These are phyloP conservation scores for Daedalea quercina DNA, from an alignment of 768 basidiomycete species.

Conservation along the genomic window DNA sequence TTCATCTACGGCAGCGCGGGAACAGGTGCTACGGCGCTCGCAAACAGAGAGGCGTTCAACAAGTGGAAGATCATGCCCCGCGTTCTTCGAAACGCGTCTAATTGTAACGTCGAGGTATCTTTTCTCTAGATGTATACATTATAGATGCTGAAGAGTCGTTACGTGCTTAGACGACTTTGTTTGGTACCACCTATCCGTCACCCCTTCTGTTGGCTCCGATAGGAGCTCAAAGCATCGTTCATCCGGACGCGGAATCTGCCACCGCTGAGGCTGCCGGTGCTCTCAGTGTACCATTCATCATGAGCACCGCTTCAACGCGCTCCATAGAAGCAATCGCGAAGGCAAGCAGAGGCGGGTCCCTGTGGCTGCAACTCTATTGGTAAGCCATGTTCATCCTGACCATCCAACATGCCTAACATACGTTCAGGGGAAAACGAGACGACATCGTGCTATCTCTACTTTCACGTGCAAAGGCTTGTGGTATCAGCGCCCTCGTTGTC, in stretches of 20 bases:
- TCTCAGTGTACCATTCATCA: slow-evolving; percentile 59
- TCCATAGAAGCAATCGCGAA: slow-evolving; percentile 73
- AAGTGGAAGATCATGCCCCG: slow-evolving; percentile 72
- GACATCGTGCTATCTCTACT: slow-evolving; percentile 62
- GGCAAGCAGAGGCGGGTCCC: slow-evolving; percentile 57
- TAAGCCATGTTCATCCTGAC: slow-evolving; percentile 22
- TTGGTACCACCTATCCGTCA: slow-evolving; percentile 54
- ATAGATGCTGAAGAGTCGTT: background rate
- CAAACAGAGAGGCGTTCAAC: slow-evolving; percentile 58
- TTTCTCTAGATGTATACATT: background rate
- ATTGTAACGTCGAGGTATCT: slow-evolving; percentile 54
- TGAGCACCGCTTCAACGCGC: slow-evolving; percentile 69
- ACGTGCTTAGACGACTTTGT: slow-evolving; percentile 50
- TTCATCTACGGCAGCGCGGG: slow-evolving; percentile 79
- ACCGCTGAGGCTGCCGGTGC: slow-evolving; percentile 57
- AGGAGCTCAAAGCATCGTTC: slow-evolving; percentile 72
- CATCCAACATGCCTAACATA: background rate
- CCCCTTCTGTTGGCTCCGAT: slow-evolving; percentile 69
- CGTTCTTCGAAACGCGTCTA: slow-evolving; percentile 62
- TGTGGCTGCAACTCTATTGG: slow-evolving; percentile 86
- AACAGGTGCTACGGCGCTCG: slow-evolving; percentile 53
- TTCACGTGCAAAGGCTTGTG: slow-evolving; percentile 54
- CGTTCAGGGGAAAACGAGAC: slow-evolving; percentile 14
- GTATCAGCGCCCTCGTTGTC: slow-evolving; percentile 65
- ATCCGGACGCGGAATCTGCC: slow-evolving; percentile 65